Conservation (phyloP, 208 protist genomes). For the Kentomonas sorsogonicus region DNA sequence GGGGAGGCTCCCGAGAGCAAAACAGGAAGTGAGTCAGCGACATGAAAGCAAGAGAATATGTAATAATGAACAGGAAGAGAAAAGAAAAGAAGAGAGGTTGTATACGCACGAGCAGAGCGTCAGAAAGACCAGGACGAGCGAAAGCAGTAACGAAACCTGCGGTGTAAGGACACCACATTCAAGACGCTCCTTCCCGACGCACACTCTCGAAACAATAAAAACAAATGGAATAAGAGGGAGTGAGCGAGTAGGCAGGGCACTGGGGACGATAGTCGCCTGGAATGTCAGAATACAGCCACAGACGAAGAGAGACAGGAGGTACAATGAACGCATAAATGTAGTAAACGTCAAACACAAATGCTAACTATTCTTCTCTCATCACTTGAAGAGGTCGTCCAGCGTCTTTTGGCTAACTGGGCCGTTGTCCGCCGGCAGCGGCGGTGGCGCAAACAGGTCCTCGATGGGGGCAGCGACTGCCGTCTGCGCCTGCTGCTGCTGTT, state of each 20-base stretch:
- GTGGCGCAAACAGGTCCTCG: slow-evolving; percentile 32
- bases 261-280: background rate
- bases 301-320: background rate
- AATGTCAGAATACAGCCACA: background rate
- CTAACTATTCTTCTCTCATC: background rate
- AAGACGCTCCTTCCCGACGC: no score
- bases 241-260: background rate
- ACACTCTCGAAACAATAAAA: no score
- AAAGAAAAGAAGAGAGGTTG: no score
- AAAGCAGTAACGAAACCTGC: no score
- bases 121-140: background rate
- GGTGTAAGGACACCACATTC: no score
- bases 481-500: background rate
- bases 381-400: slow-evolving; percentile 53
- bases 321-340: slow-evolving; percentile 3
- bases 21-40: background rate
- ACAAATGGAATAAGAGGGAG: background rate
- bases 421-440: background rate
- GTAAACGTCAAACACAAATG: slow-evolving; percentile 1
- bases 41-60: slow-evolving; percentile 9
- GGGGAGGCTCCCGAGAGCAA: no score
- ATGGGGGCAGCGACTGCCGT: background rate
- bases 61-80: slow-evolving; percentile 7
- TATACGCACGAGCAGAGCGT: no score
- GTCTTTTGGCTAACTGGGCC: slow-evolving; percentile 6